Base-by-base conservation (phyloP, 148 eudicot species). In the Linanthus parryae region DNA sequence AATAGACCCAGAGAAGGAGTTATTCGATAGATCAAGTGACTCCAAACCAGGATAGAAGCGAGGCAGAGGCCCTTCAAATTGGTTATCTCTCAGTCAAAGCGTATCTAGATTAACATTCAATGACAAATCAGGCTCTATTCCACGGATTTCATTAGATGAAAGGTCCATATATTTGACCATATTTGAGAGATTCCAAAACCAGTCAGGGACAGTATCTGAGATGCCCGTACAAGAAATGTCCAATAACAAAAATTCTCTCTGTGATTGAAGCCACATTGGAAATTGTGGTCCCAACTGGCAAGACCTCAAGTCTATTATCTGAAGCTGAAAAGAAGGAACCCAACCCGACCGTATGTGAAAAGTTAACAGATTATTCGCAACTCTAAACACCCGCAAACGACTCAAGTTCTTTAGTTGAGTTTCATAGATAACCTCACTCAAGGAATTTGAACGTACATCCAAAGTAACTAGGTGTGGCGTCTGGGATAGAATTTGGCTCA, bases 181-280 rank as follows among this genome's bases (percentile, higher is more conserved):
- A 7, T 11, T 6, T 20, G 47, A 44, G 27, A 11, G 47, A 44
- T 21, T 44, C 47, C 47, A 44, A 44, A 44, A 44, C 47, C 47
- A 44, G 2, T 21, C 4, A 17, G 47, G 47, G 26, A 44, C 15
- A 1, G 27, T 22, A 9, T 21, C 47, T 21, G 47, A 44, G 10
- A 44, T 44, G 22, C 27, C 3, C 20, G 47, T 27, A 21, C 22
- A 3, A 1, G 26, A 44, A 44, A 44, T 20, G 22, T 21, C 27
- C 23, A 44, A 8, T 25, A 4, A 44, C 15, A 21, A 10, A 7
- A 20, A 44, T 14, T 44, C 26, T 7, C 22, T 44, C 22, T 44
- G 47, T 20, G 47, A 9, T 15, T 15, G 26, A 22, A 44, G 47
- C 47, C 47, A 44, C 47, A 10, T 5, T 11, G 47, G 47, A 44